Conservation (phyloP, 768 basidiomycete genomes). For the Paxillus ammoniavirescens region DNA sequence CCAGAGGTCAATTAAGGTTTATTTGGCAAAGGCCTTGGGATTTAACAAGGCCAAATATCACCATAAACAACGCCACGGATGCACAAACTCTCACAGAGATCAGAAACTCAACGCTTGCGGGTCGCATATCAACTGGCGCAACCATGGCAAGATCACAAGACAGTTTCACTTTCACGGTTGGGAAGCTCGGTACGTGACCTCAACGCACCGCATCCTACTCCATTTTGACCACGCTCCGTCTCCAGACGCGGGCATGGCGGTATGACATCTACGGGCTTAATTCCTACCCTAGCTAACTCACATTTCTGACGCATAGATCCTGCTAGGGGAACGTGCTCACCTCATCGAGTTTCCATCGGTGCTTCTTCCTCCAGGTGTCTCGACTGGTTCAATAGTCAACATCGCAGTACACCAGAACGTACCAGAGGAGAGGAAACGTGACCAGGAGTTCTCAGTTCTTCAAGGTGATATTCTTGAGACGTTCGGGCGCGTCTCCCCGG, state of each 20-base stretch:
- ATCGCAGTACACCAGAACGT: slow-evolving; percentile 92
- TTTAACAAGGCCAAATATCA: slow-evolving; percentile 26
- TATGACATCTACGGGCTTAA: slow-evolving; percentile 33
- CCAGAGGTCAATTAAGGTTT: not conserved
- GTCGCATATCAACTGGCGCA: slow-evolving; percentile 3
- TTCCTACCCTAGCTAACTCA: slow-evolving; percentile 4
- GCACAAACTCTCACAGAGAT: not conserved
- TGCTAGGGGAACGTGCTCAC: slow-evolving; percentile 91
- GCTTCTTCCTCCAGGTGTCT: slow-evolving; percentile 87
- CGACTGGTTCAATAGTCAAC: slow-evolving; percentile 94
- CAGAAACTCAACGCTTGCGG: slow-evolving; percentile 5
- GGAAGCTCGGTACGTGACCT: slow-evolving; percentile 77
- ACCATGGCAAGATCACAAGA: slow-evolving; percentile 46
- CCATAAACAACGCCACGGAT: slow-evolving; percentile 7
- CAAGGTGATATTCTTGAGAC: slow-evolving; percentile 77
- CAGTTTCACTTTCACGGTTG: slow-evolving; percentile 89
- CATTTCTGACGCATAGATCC: slow-evolving; percentile 51
- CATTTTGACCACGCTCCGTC: slow-evolving; percentile 5
- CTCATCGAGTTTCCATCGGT: slow-evolving; percentile 98
- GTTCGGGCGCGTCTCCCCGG: slow-evolving; percentile 68
- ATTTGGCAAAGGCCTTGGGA: slow-evolving; percentile 20
- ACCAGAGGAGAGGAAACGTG: slow-evolving; percentile 78
- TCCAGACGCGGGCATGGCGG: slow-evolving; percentile 96
- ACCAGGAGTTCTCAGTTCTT: slow-evolving; percentile 79
- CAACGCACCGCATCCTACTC: not conserved